These are phyloP conservation scores for Boeremia exigua DNA, from an alignment of 2,329 filamentous ascomycete species.

Conservation along the genomic window DNA sequence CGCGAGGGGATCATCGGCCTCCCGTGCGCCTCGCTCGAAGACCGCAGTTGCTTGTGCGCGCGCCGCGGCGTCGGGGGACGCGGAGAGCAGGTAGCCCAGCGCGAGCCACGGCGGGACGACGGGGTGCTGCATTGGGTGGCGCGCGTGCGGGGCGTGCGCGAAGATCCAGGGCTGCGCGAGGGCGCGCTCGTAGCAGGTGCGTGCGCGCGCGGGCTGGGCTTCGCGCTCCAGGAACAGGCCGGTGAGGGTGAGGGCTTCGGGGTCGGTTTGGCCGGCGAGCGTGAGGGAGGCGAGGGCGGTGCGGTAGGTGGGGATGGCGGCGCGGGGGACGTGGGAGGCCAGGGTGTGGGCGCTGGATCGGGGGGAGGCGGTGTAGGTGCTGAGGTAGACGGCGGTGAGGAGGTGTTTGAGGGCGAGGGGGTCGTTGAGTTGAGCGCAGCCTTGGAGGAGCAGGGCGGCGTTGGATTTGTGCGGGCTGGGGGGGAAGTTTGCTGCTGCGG, in stretches of 20 bases:
- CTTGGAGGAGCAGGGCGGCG: conserved; percentile 31
- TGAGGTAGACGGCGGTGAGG: conserved; percentile 33
- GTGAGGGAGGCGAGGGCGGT: conserved; percentile 20
- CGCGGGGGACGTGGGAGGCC: conserved; percentile 23
- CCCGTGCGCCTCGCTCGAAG: conserved; percentile 45
- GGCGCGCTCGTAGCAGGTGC: conserved; percentile 31
- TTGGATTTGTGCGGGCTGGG: conserved; percentile 33
- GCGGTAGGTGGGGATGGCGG: conserved; percentile 27
- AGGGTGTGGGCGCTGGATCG: conserved; percentile 20
- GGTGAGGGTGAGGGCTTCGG: conserved; percentile 37
- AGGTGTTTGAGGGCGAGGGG: conserved; percentile 38
- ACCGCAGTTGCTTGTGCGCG: conserved; percentile 35
- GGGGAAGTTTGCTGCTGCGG: conserved; percentile 27
- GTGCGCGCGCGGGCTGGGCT: conserved; percentile 30
- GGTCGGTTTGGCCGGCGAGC: conserved; percentile 27
- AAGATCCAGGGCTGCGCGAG: conserved; percentile 19
- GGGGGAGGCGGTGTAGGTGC: conserved; percentile 10
- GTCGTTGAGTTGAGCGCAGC: conserved; percentile 37
- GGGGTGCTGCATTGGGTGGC: conserved; percentile 34
- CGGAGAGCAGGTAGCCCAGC: conserved; percentile 34
- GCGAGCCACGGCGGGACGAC: conserved; percentile 41
- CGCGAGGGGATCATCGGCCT: conserved; percentile 53
- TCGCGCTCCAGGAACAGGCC: conserved; percentile 40
- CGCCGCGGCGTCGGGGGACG: conserved; percentile 17
- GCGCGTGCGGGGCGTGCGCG: conserved; percentile 19